phyloP scores from a whole-genome alignment of 1,284 basidiomycete genomes.

The Cutaneotrichosporon sp. region DNA sequence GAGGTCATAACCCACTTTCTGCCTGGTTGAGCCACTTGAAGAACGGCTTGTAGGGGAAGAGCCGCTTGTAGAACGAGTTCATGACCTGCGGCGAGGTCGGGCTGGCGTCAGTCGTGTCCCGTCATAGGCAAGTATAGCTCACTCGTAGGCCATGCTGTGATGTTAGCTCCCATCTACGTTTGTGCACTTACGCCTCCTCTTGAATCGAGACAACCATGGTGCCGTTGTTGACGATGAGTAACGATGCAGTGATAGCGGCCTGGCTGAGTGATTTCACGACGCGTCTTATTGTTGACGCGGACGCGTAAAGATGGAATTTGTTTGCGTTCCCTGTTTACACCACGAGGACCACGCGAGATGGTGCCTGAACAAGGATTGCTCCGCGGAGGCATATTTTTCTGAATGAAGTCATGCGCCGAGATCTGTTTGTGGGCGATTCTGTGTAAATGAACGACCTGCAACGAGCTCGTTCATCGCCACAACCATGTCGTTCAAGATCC shows the following conservation, averaged over 20 bases:
- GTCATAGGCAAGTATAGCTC: background rate
- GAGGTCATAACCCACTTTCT: conserved; percentile 49
- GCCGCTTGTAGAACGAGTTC: conserved; percentile 81
- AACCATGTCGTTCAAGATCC: conserved; percentile 18
- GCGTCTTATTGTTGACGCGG: background rate
- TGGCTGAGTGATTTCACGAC: background rate
- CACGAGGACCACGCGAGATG: background rate
- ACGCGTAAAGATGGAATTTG: background rate
- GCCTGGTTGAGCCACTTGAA: conserved; percentile 95
- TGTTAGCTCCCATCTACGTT: background rate
- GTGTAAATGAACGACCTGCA: background rate
- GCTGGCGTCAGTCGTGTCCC: conserved; percentile 20
- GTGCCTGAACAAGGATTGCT: background rate
- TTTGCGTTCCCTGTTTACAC: background rate
- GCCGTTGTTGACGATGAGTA: background rate
- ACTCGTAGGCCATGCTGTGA: conserved; percentile 17
- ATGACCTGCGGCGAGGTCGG: conserved; percentile 62
- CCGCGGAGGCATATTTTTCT: conserved; percentile 8
- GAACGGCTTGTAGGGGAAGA: conserved; percentile 92
- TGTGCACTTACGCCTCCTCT: conserved; percentile 10
- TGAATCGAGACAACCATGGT: conserved; percentile 10
- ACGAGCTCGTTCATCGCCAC: background rate
- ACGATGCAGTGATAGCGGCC: background rate
- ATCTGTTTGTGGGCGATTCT: background rate
- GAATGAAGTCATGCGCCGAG: background rate